These are phyloP conservation scores for Calycina herbarum DNA, from an alignment of 2,329 filamentous ascomycete species.

Conservation along the genomic window DNA sequence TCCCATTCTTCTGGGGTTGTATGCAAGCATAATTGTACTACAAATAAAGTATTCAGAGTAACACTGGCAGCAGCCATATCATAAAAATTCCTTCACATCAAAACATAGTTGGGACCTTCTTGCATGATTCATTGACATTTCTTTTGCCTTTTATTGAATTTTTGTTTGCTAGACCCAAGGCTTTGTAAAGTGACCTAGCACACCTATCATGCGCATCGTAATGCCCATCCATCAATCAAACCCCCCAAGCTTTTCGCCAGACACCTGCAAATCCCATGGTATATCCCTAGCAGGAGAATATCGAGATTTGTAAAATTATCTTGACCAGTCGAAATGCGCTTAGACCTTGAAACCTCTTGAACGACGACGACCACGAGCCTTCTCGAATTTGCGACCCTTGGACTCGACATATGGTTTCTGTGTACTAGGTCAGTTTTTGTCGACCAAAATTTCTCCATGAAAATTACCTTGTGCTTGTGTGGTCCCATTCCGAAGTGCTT, in stretches of 20 bases:
- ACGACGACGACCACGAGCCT: constrained; percentile 96
- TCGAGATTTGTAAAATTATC: constrained; percentile 25
- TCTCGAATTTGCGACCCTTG: constrained; percentile 99
- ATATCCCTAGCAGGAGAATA: constrained; percentile 23
- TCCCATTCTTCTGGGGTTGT: no score
- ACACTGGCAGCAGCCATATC: neutral
- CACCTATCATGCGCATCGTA: neutral
- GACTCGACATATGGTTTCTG: constrained; percentile 96
- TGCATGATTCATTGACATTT: constrained; percentile 12
- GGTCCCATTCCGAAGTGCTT: constrained; percentile 99
- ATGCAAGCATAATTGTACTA: neutral
- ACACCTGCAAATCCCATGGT: constrained; percentile 13
- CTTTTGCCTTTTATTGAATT: constrained; percentile 7
- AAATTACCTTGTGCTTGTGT: constrained; percentile 89
- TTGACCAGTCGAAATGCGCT: constrained; percentile 40
- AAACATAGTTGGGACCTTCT: constrained; percentile 39
- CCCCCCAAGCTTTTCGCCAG: constrained; percentile 14
- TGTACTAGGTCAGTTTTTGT: constrained; percentile 38
- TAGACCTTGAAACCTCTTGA: constrained; percentile 99
- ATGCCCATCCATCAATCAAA: constrained; percentile 12
- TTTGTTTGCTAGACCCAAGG: neutral
- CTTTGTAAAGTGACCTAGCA: constrained; percentile 7
- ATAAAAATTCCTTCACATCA: neutral
- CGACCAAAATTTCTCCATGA: constrained; percentile 27
- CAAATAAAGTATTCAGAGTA: neutral